A percentile compares a stretch with the other conserved stretches of the same genome.
Conservation (phyloP, 352 stramenopile genomes). For the Globisporangium perplexum region DNA sequence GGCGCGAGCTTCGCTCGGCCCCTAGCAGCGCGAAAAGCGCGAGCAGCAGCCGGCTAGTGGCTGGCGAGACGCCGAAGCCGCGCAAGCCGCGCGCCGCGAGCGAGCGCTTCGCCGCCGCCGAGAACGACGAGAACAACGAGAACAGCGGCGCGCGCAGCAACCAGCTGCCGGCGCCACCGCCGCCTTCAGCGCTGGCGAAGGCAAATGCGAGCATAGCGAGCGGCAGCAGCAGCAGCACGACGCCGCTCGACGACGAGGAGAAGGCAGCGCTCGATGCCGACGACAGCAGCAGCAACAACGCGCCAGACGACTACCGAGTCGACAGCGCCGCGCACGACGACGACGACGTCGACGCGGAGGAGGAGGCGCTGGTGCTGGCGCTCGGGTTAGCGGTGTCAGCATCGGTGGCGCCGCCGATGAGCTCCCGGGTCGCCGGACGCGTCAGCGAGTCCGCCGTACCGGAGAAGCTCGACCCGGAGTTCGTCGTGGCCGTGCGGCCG, state of each 20-base stretch:
- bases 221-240: constrained; percentile 2
- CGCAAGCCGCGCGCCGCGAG: not conserved
- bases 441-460: constrained; percentile 18
- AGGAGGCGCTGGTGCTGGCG: too few species aligned
- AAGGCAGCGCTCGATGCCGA: constrained; percentile 1
- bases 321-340: not conserved
- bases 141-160: constrained; percentile 1
- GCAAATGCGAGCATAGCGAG: too few species aligned
- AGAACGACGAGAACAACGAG: constrained; percentile 9
- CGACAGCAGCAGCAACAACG: constrained; percentile 2
- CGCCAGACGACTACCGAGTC: too few species aligned
- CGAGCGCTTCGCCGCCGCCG: constrained; percentile 1
- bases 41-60: not conserved
- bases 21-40: too few species aligned
- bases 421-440: not conserved
- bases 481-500: constrained; percentile 27
- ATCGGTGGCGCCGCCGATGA: not conserved
- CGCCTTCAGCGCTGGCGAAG: not conserved
- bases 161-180: not conserved
- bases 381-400: too few species aligned
- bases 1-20: not conserved
- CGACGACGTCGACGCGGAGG: too few species aligned
- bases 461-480: constrained; percentile 29
- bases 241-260: not conserved
- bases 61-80: not conserved